These are phyloP conservation scores for Cicer yamashitae DNA, from an alignment of 306 rosid genomes.

Conservation along the genomic window DNA sequence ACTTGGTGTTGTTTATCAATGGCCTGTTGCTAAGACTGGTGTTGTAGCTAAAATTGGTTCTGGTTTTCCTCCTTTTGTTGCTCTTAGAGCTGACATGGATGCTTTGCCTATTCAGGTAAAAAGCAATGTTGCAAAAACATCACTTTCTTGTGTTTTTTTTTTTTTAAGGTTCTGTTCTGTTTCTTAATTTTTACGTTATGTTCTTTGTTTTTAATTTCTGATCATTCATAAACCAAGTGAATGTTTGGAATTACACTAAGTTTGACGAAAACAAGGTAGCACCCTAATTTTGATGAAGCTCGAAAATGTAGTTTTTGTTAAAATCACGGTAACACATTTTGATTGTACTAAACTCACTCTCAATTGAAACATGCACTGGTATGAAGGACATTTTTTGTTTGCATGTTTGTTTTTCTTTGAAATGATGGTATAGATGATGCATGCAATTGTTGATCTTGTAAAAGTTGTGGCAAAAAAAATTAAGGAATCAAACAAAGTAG, in stretches of 20 bases:
- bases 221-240: neutral
- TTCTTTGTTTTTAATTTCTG: neutral
- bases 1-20: constrained; percentile 64
- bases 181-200: too few relatives aligned
- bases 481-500: too few relatives aligned
- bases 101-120: constrained; percentile 89
- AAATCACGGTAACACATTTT: too few relatives aligned
- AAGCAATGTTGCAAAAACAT: neutral
- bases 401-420: constrained; percentile 21
- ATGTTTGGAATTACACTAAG: neutral
- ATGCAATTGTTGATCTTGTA: constrained; percentile 6
- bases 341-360: neutral
- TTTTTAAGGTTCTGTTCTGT: neutral
- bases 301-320: too few relatives aligned
- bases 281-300: too few relatives aligned
- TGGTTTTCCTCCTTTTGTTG: constrained; percentile 81
- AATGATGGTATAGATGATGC: constrained; percentile 2
- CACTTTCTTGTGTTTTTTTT: neutral
- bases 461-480: neutral
- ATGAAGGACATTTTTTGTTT: neutral
- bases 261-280: too few relatives aligned
- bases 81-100: constrained; percentile 94
- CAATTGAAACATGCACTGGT: neutral
- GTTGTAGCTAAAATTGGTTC: constrained; percentile 78
- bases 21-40: constrained; percentile 89